Evolutionary conservation across 768 basidiomycete species (phyloP), one percentile per base, ranked within the genome.

Genomic region (Suillus alpinus): DNA sequence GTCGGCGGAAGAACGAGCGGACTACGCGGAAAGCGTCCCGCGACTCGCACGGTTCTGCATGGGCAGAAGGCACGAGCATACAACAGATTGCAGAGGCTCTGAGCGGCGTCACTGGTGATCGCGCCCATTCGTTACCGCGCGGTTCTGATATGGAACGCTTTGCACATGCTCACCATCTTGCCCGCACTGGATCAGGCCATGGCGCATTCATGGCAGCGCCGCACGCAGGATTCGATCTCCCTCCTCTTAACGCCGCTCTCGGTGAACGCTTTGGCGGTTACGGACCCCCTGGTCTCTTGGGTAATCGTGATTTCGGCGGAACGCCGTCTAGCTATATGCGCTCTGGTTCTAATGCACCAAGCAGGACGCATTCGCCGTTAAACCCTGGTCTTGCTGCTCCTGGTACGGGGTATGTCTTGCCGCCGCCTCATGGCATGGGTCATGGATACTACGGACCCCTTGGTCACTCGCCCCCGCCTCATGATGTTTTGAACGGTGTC

Each of bases 331-430:
- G 84, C 70, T 88, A 88, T 72, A 76, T 87, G 65, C 81, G 87
- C 66, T 83, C 87, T 26, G 80, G 85, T 59, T 87, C 84, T 52
- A 80, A 83, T 63, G 85, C 84, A 29, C 89, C 89, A 6, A 90
- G 86, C 72, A 77, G 88, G 66, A 87, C 88, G 56, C 88, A 91
- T 70, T 89, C 88, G 49, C 89, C 88, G 52, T 71, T 86, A 67
- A 82, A 81, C 57, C 85, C 81, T 64, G 80, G 78, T 59, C 69
- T 76, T 39, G 67, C 70, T 58, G 74, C 67, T 47, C 59, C 72
- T 49, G 72, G 74, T 29, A 72, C 75, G 55, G 77, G 79, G 37
- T 81, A 82, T 66, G 69, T 78, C 39, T 68, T 80, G 0, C 78
- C 79, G 6, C 69, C 78, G 6, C 76, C 77, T 6, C 77, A 75